A percentile compares a stretch with the other conserved stretches of the same genome.
Evolutionary conservation across 129 eudicot species (phyloP).

Genomic region (Scalesia atractyloides): DNA sequence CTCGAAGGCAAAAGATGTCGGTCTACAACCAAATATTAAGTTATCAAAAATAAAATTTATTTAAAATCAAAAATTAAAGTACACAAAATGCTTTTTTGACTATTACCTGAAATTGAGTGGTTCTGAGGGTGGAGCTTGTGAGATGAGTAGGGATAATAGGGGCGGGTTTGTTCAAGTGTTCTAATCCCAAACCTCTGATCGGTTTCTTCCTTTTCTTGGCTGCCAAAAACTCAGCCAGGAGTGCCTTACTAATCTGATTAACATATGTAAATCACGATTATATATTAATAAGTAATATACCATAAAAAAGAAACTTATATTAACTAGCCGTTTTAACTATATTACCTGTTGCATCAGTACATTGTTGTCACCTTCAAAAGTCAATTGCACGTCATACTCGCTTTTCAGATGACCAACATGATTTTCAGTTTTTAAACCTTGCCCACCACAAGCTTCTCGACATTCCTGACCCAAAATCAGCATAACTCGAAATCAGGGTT

Average conservation of each 20-base stretch:
- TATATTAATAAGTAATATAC: not conserved
- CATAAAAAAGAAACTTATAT: not conserved
- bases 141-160: slow-evolving; percentile 81
- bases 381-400: slow-evolving; percentile 84
- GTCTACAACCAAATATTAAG: slow-evolving; percentile 46
- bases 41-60: not conserved
- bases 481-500: not conserved
- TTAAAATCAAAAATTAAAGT: not conserved
- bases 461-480: slow-evolving; percentile 54
- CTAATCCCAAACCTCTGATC: slow-evolving; percentile 75
- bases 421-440: slow-evolving; percentile 81
- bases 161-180: slow-evolving; percentile 72
- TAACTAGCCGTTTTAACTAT: not conserved
- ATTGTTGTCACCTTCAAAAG: slow-evolving; percentile 96
- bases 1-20: slow-evolving; percentile 73
- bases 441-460: slow-evolving; percentile 90
- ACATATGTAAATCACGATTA: not conserved
- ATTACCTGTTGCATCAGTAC: slow-evolving; percentile 97
- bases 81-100: not conserved
- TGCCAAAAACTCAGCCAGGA: slow-evolving; percentile 65
- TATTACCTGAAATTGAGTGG: slow-evolving; percentile 70
- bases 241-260: slow-evolving; percentile 83
- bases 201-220: slow-evolving; percentile 69
- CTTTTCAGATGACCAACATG: slow-evolving; percentile 86
- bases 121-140: slow-evolving; percentile 58